phyloP scores from a whole-genome alignment of 2,329 filamentous ascomycete species.

The Stylonectria norvegica region DNA sequence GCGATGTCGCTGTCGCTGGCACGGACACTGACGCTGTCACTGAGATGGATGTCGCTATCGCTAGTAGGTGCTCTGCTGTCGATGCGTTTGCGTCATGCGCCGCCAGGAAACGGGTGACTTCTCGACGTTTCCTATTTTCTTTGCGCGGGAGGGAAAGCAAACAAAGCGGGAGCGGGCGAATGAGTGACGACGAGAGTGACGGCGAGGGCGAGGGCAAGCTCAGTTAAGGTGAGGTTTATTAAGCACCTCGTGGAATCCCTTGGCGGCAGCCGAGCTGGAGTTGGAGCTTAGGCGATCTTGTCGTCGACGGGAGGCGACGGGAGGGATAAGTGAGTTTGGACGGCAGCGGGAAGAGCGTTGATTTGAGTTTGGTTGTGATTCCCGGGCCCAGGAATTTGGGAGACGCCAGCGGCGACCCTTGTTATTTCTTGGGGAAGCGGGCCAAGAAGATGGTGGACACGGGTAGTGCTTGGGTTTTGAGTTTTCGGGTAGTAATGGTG shows the following conservation, averaged over 20 bases:
- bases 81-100: not conserved
- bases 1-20: not conserved
- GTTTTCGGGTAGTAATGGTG: not conserved
- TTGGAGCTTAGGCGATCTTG: no score
- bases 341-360: not conserved
- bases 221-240: no score
- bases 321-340: not conserved
- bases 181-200: no score
- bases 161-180: no score
- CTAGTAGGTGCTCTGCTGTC: not conserved
- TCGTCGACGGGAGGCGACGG: not conserved
- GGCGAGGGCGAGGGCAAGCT: no score
- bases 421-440: slow-evolving; percentile 21
- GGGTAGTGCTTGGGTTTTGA: no score
- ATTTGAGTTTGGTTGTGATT: slow-evolving; percentile 24
- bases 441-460: slow-evolving; percentile 2
- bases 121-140: not conserved
- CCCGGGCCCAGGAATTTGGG: slow-evolving; percentile 24
- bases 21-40: not conserved
- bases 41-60: not conserved
- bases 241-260: no score
- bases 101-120: not conserved
- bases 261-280: no score
- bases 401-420: slow-evolving; percentile 23
- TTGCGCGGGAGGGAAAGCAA: no score